Evolutionary conservation across 2,329 filamentous ascomycete genomes (phyloP).

Genomic region (Hymenotorrendiella dingleyae): DNA sequence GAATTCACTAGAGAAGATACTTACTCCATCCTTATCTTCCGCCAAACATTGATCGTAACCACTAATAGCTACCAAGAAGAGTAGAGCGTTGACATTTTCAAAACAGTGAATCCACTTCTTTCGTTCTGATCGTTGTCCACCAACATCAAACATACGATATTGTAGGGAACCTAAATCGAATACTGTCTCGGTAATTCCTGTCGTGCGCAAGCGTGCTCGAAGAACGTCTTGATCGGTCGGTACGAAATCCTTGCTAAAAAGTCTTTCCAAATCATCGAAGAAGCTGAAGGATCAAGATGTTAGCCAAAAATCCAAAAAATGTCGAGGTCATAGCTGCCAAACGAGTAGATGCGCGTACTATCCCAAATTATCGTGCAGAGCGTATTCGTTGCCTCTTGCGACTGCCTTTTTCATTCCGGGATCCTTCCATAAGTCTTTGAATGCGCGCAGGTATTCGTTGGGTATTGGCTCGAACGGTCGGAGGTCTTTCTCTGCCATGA

Average conservation of each 20-base stretch:
- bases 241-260: conserved; percentile 73
- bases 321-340: no score
- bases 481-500: conserved; percentile 77
- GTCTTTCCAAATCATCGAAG: conserved; percentile 69
- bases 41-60: conserved; percentile 95
- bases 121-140: conserved; percentile 66
- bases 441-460: conserved; percentile 68
- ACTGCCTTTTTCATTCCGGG: conserved; percentile 81
- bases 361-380: conserved; percentile 87
- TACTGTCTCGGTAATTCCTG: conserved; percentile 90
- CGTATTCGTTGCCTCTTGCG: conserved; percentile 90
- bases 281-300: conserved; percentile 53
- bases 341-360: conserved; percentile 71
- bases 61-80: conserved; percentile 92
- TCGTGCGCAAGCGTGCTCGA: conserved; percentile 82
- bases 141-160: conserved; percentile 85
- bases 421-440: conserved; percentile 81
- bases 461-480: conserved; percentile 77
- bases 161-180: conserved; percentile 90
- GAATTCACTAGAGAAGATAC: conserved; percentile 32
- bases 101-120: conserved; percentile 80
- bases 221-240: conserved; percentile 93
- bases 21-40: conserved; percentile 91
- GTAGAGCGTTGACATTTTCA: conserved; percentile 74
- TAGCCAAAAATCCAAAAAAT: no score